These are phyloP conservation scores for Paecilomyces sp. DNA, from an alignment of 2,329 filamentous ascomycete genomes.

Conservation along the genomic window DNA sequence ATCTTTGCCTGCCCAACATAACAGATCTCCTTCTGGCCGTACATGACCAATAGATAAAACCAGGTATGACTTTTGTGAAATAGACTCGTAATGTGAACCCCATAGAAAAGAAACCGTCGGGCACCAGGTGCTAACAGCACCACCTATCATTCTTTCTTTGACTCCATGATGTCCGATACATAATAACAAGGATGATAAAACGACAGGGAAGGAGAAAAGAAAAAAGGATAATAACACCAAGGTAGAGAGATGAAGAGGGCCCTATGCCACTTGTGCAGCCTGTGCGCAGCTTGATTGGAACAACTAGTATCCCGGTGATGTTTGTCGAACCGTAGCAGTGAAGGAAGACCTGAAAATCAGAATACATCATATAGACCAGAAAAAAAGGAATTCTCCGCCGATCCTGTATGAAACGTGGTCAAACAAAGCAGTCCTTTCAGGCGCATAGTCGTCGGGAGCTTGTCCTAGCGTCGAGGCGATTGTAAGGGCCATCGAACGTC, in stretches of 20 bases:
- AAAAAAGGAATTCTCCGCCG: neutral
- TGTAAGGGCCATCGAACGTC: slow-evolving; percentile 17
- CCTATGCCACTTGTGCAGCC: neutral
- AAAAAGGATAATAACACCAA: neutral
- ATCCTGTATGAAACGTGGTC: neutral
- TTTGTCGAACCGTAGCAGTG: neutral
- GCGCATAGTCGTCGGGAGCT: slow-evolving; percentile 28
- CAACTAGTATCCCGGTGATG: neutral
- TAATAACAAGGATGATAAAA: neutral
- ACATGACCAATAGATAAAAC: neutral
- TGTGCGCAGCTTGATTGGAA: neutral
- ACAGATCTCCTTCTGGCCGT: neutral
- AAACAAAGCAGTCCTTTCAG: slow-evolving; percentile 9
- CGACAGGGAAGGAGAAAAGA: neutral
- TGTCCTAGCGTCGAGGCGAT: slow-evolving; percentile 25
- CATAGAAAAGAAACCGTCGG: neutral
- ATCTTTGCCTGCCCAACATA: neutral
- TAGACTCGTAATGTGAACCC: neutral
- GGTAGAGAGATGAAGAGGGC: neutral
- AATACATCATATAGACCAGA: neutral
- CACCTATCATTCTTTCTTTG: neutral
- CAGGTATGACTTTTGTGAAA: neutral
- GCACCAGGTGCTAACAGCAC: neutral
- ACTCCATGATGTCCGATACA: neutral
- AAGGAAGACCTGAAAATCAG: neutral